Percentiles rank a stretch among this genome's conserved stretches.
Conservation (phyloP, 2,329 filamentous ascomycete genomes). For the Cadophora luteo-olivacea region DNA sequence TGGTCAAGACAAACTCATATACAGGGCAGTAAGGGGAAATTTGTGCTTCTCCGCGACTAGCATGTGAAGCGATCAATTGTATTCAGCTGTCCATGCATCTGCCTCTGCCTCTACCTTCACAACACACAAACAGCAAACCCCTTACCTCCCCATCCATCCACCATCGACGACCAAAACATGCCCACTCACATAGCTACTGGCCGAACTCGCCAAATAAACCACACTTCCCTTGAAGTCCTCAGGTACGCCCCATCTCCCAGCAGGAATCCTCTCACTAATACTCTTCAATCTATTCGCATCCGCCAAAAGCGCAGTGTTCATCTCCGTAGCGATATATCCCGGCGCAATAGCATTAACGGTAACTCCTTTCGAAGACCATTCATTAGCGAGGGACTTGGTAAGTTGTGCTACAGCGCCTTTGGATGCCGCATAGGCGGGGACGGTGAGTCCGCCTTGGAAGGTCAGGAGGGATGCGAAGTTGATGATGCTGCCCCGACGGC, state of each 20-base stretch:
- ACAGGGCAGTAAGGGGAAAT: too few relatives aligned
- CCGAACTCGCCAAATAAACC: slow-evolving; percentile 77
- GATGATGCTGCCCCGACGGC: slow-evolving; percentile 75
- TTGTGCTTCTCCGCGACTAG: neutral
- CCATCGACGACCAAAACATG: slow-evolving; percentile 86
- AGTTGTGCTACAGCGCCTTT: slow-evolving; percentile 84
- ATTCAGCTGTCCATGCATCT: neutral
- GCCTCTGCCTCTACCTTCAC: too few relatives aligned
- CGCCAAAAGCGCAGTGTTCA: slow-evolving; percentile 84
- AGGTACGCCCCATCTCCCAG: slow-evolving; percentile 80
- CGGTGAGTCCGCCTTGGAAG: slow-evolving; percentile 89
- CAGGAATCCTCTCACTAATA: slow-evolving; percentile 83
- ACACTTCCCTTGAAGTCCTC: slow-evolving; percentile 88
- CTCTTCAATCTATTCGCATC: slow-evolving; percentile 72
- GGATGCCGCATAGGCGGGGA: slow-evolving; percentile 85
- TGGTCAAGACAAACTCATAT: neutral
- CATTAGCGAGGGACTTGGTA: slow-evolving; percentile 74
- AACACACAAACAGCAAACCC: neutral
- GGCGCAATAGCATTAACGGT: slow-evolving; percentile 90
- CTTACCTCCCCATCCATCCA: slow-evolving; percentile 87
- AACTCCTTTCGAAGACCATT: slow-evolving; percentile 82
- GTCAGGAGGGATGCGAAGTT: slow-evolving; percentile 86
- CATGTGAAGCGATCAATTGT: neutral
- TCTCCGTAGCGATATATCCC: slow-evolving; percentile 91
- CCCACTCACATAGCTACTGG: slow-evolving; percentile 82